A percentile compares a stretch with the other conserved stretches of the same genome.
Conservation (phyloP, 2,329 filamentous ascomycete species). For the Bipolaris gigantea region DNA sequence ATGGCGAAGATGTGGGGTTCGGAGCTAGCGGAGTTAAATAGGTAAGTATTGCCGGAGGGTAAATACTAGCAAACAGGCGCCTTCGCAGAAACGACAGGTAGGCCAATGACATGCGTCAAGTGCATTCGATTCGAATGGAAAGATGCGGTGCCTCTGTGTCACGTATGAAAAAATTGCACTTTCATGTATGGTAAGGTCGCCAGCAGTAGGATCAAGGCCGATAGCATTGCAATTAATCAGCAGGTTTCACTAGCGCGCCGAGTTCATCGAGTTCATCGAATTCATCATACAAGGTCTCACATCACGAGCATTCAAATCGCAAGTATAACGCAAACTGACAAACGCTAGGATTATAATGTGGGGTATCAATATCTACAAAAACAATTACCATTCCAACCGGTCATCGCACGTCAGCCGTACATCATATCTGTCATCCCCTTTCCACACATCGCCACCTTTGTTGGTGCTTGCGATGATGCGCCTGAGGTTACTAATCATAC, state of each 20-base stretch:
- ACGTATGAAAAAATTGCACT: neutral
- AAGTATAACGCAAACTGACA: neutral
- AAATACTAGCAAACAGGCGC: neutral
- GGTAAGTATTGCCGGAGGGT: neutral
- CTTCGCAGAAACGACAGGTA: neutral
- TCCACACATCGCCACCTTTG: slow-evolving; percentile 39
- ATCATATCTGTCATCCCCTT: slow-evolving; percentile 35
- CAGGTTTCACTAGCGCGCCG: neutral
- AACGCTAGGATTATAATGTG: neutral
- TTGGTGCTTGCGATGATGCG: slow-evolving; percentile 36
- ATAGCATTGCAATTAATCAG: slow-evolving; percentile 7
- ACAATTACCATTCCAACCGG: slow-evolving; percentile 36
- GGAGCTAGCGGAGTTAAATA: slow-evolving; percentile 4
- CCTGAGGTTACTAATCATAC: slow-evolving; percentile 40
- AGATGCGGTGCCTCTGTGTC: neutral
- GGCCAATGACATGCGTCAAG: neutral
- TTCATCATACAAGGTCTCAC: neutral
- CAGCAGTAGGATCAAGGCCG: neutral
- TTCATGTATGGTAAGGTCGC: neutral
- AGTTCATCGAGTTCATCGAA: neutral
- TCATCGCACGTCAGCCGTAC: slow-evolving; percentile 40
- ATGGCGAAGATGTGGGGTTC: slow-evolving; percentile 10
- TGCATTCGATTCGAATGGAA: neutral
- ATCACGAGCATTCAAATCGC: neutral
- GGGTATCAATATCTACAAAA: slow-evolving; percentile 27